These are phyloP conservation scores for Cryptosporidium andersoni DNA, from an alignment of 169 alveolate species.

Conservation along the genomic window DNA sequence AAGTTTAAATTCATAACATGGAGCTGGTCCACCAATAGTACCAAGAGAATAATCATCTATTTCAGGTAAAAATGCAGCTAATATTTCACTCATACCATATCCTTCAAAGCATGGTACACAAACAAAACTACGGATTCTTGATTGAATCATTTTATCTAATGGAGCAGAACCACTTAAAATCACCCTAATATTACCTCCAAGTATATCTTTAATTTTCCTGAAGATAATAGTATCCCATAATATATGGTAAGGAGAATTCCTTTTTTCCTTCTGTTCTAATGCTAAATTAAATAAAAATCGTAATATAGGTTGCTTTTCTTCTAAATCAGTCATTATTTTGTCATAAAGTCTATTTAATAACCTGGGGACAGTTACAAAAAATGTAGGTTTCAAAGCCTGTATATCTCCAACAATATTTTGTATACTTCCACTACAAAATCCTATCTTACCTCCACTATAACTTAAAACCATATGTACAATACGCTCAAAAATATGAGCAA, in stretches of 20 bases:
- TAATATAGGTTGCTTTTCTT: conserved; percentile 75
- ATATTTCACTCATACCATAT: conserved; percentile 93
- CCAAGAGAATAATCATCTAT: conserved; percentile 78
- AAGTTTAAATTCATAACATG: conserved; percentile 82
- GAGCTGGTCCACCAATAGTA: conserved; percentile 88
- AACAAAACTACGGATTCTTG: conserved; percentile 83
- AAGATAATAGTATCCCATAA: conserved; percentile 75
- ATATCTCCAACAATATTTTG: conserved; percentile 82
- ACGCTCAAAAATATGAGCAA: conserved; percentile 86
- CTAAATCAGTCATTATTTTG: conserved; percentile 81
- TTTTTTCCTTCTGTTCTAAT: conserved; percentile 51
- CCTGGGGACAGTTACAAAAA: conserved; percentile 95
- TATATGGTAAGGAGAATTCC: conserved; percentile 26
- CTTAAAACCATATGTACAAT: conserved; percentile 70
- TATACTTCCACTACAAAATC: conserved; percentile 82
- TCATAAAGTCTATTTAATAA: conserved; percentile 90
- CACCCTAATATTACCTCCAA: conserved; percentile 90
- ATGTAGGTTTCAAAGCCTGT: conserved; percentile 89
- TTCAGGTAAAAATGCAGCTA: conserved; percentile 85
- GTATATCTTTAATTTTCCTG: conserved; percentile 82
- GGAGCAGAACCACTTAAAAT: conserved; percentile 91
- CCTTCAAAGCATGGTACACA: conserved; percentile 89
- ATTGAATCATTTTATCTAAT: conserved; percentile 81
- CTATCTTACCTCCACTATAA: conserved; percentile 76
- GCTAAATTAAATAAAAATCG: conserved; percentile 82